Base-by-base conservation (phyloP, 2,329 filamentous ascomycete genomes). In the Septoria linicola region DNA sequence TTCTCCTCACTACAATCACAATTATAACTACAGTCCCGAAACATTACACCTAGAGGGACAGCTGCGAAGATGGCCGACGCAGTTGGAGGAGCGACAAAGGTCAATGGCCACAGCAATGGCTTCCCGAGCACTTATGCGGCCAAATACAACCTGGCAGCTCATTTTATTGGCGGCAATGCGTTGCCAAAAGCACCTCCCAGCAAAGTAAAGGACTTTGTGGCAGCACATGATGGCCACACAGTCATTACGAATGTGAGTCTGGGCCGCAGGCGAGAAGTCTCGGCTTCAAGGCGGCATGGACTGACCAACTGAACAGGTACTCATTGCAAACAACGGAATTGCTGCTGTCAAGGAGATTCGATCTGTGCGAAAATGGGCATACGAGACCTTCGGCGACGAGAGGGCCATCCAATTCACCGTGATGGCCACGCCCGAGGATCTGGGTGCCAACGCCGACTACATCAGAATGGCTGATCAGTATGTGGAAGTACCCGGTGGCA, bases 381-480 rank as follows among this genome's bases (percentile, higher is more conserved):
- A 99, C 84, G 93, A 99, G 77, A 95, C 89, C 6, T 99, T 99
- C 70, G 92, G 93, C 76, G 91, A 99, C 75, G 93, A 99, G 79
- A 84, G 88, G 68, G 93, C 92, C 65, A 96, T 99, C 69, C 91
- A 97, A 71, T 99, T 99, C 77, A 99, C 93, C 58, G 93, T 99
- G 70, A 99, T 99, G 93, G 93, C 93, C 64, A 99, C 93, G 32
- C 93, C 93, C 42, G 93, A 99, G 76, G 93, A 99, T 85, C 75
- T 99, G 69, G 84, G 87, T 71, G 93, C 93, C 70, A 99, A 99
- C 72, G 93, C 93, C 63, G 93, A 99, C 75, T 99, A 99, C 77
- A 99, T 99, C 71, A 84, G 93, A 71, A 97, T 99, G 93, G 93
- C 93, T 27, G 93, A 99, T 75, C 89, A 96, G 80, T 99, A 99